Evolutionary conservation across 345 rosid genomes (phyloP).

Genomic region (Citrus glauca): DNA sequence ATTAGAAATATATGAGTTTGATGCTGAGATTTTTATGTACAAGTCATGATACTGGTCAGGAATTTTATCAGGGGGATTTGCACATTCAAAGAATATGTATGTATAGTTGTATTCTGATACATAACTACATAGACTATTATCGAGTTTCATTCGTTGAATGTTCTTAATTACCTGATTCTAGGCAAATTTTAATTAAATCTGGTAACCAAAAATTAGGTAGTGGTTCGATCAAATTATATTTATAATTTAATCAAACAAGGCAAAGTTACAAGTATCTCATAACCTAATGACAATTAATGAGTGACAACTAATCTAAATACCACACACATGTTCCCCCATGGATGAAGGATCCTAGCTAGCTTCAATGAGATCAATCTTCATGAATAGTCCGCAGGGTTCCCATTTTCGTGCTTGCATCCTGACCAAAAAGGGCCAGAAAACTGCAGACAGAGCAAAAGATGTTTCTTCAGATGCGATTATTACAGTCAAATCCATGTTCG

Average conservation of each 20-base stretch:
- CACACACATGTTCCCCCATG: background rate
- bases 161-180: background rate
- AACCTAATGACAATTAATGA: background rate
- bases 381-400: background rate
- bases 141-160: background rate
- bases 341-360: background rate
- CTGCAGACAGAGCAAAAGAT: background rate
- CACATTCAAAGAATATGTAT: background rate
- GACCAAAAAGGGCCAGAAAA: background rate
- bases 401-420: background rate
- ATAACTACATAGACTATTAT: background rate
- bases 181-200: background rate
- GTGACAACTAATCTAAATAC: background rate
- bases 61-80: too few species aligned
- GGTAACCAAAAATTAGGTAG: background rate
- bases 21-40: too few species aligned
- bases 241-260: background rate
- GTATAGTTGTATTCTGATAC: background rate
- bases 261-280: background rate
- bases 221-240: background rate
- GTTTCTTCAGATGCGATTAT: background rate
- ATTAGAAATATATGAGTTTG: too few species aligned
- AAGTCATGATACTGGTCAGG: background rate
- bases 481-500: background rate
- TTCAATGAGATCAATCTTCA: background rate